Evolutionary conservation across 2,329 filamentous ascomycete species (phyloP).

Genomic region (Aspergillaceae sp.): DNA sequence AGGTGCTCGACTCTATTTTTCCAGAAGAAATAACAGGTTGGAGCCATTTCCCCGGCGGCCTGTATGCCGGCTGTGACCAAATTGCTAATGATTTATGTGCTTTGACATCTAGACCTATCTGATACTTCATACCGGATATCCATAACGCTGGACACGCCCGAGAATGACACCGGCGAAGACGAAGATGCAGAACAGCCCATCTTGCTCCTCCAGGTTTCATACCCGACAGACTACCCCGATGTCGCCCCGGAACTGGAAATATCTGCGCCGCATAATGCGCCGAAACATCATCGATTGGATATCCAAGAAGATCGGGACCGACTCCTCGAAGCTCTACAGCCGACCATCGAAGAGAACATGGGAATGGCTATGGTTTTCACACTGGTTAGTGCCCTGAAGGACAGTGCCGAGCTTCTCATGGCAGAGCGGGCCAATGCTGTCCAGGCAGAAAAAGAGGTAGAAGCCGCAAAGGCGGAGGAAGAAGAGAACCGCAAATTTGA

Average conservation of each 20-base stretch:
- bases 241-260: slow-evolving; percentile 76
- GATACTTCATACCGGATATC: slow-evolving; percentile 82
- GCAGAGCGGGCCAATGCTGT: slow-evolving; percentile 60
- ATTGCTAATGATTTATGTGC: slow-evolving; percentile 9
- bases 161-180: slow-evolving; percentile 51
- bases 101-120: slow-evolving; percentile 60
- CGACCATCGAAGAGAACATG: slow-evolving; percentile 80
- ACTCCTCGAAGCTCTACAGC: slow-evolving; percentile 62
- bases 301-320: slow-evolving; percentile 68
- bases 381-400: slow-evolving; percentile 77
- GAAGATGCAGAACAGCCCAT: slow-evolving; percentile 55
- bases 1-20: slow-evolving; percentile 97
- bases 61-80: not conserved
- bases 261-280: slow-evolving; percentile 59
- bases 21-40: slow-evolving; percentile 91
- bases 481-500: slow-evolving; percentile 97
- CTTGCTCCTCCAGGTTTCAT: slow-evolving; percentile 75
- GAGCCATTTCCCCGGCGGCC: slow-evolving; percentile 3
- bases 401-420: slow-evolving; percentile 79
- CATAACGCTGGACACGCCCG: slow-evolving; percentile 69
- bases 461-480: slow-evolving; percentile 57
- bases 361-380: slow-evolving; percentile 98
- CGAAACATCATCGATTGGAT: slow-evolving; percentile 64
- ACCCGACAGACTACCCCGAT: slow-evolving; percentile 86
- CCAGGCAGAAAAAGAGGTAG: slow-evolving; percentile 45